Evolutionary conservation across 2,329 filamentous ascomycete genomes (phyloP).

Genomic region (Pestalotiopsis sp.): DNA sequence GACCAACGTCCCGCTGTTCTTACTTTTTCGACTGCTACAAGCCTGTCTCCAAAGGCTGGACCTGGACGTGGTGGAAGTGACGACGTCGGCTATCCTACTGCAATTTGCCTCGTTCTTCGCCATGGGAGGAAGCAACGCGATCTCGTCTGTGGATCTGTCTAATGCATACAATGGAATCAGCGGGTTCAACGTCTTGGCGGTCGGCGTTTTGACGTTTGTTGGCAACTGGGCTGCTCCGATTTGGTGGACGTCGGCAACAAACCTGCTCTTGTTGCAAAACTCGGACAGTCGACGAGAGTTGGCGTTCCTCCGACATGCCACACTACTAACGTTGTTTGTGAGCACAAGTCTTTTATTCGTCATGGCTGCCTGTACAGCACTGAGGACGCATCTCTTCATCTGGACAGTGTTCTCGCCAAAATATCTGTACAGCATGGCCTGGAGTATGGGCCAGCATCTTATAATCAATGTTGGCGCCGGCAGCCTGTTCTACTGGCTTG

Average conservation of each 20-base stretch:
- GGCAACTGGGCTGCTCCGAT: slow-evolving; percentile 91
- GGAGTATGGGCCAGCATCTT: slow-evolving; percentile 82
- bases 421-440: slow-evolving; percentile 89
- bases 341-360: slow-evolving; percentile 68
- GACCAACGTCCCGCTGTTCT: slow-evolving; percentile 82
- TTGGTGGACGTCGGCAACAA: slow-evolving; percentile 77
- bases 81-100: slow-evolving; percentile 72
- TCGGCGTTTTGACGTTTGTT: slow-evolving; percentile 81
- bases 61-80: slow-evolving; percentile 60
- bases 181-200: slow-evolving; percentile 76
- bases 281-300: slow-evolving; percentile 12
- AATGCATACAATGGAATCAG: slow-evolving; percentile 92
- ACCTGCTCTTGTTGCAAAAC: slow-evolving; percentile 54
- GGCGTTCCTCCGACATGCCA: slow-evolving; percentile 55
- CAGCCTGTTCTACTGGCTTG: slow-evolving; percentile 58
- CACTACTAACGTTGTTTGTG: slow-evolving; percentile 70
- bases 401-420: slow-evolving; percentile 99
- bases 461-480: slow-evolving; percentile 68
- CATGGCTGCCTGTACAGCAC: slow-evolving; percentile 83
- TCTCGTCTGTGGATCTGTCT: slow-evolving; percentile 92
- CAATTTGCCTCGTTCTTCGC: slow-evolving; percentile 88
- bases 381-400: slow-evolving; percentile 91
- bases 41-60: slow-evolving; percentile 47
- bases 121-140: slow-evolving; percentile 88
- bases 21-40: slow-evolving; percentile 68